These are phyloP conservation scores for Fusarium brachygibbosum DNA, from an alignment of 2,329 filamentous ascomycete species.

Conservation along the genomic window DNA sequence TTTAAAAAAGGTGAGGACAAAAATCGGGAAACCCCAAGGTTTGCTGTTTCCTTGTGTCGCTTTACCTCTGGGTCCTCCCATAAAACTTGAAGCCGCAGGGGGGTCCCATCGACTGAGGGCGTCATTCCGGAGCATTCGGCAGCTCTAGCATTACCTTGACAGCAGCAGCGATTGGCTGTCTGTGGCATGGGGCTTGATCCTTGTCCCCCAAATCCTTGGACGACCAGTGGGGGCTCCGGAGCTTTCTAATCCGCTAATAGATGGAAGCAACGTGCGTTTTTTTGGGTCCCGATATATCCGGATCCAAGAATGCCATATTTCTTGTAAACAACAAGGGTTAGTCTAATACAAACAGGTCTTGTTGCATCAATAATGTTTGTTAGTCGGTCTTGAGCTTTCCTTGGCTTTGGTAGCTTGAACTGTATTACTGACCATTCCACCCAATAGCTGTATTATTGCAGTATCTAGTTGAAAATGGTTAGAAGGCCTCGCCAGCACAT, in stretches of 20 bases:
- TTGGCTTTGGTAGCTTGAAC: background rate
- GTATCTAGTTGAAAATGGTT: background rate
- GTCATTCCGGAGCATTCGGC: slow-evolving; percentile 44
- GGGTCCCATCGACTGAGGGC: slow-evolving; percentile 25
- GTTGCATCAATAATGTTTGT: background rate
- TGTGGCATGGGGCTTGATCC: slow-evolving; percentile 5
- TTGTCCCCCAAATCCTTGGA: slow-evolving; percentile 20
- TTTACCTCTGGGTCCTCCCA: slow-evolving; percentile 11
- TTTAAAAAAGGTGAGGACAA: slow-evolving; percentile 15
- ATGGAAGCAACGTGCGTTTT: slow-evolving; percentile 15
- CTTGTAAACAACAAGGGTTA: background rate
- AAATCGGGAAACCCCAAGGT: slow-evolving; percentile 20
- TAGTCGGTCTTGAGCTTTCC: background rate
- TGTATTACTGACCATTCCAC: background rate
- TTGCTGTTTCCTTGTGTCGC: slow-evolving; percentile 22
- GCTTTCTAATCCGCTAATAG: slow-evolving; percentile 38
- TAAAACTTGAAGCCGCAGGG: slow-evolving; percentile 10
- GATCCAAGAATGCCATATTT: slow-evolving; percentile 31
- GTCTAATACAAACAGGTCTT: background rate
- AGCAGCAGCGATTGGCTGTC: slow-evolving; percentile 19
- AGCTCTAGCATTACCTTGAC: slow-evolving; percentile 32
- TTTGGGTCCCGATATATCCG: slow-evolving; percentile 29
- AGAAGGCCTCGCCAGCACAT: background rate
- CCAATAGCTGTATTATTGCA: background rate
- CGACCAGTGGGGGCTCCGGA: slow-evolving; percentile 15